phyloP scores from a whole-genome alignment of 768 basidiomycete genomes.

The Leccinum boreale region DNA sequence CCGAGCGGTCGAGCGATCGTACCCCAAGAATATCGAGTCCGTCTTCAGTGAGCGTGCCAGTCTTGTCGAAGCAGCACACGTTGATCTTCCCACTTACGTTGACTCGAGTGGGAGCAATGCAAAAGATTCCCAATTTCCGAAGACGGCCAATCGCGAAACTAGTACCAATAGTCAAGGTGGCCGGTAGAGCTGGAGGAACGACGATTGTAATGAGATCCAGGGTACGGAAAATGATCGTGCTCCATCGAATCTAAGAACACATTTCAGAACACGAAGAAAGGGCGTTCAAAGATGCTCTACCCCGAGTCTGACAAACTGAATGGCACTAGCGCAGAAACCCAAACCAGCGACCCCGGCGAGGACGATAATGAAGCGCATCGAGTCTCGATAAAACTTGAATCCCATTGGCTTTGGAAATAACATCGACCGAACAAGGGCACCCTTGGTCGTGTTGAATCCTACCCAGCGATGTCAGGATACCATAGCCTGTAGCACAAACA shows the following conservation, averaged over 20 bases:
- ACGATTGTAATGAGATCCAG: slow-evolving; percentile 96
- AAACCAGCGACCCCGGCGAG: slow-evolving; percentile 87
- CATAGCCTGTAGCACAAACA: background rate
- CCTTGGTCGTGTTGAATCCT: slow-evolving; percentile 98
- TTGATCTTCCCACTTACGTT: slow-evolving; percentile 97
- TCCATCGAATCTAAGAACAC: slow-evolving; percentile 69
- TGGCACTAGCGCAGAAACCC: slow-evolving; percentile 88
- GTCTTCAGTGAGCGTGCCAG: slow-evolving; percentile 97
- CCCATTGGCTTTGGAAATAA: slow-evolving; percentile 97
- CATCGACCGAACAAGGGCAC: slow-evolving; percentile 94
- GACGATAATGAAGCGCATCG: slow-evolving; percentile 86
- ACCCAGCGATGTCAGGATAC: slow-evolving; percentile 9
- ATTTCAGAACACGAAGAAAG: slow-evolving; percentile 2
- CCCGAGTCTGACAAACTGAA: slow-evolving; percentile 88
- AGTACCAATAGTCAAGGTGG: slow-evolving; percentile 95
- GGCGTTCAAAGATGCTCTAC: slow-evolving; percentile 38
- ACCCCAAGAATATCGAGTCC: slow-evolving; percentile 96
- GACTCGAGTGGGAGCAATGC: slow-evolving; percentile 93
- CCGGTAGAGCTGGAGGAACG: slow-evolving; percentile 95
- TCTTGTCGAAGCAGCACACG: slow-evolving; percentile 98
- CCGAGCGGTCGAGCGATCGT: slow-evolving; percentile 74
- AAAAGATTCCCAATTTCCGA: slow-evolving; percentile 85
- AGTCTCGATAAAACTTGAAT: slow-evolving; percentile 97
- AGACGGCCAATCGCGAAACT: slow-evolving; percentile 91
- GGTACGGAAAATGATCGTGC: slow-evolving; percentile 87